Percentiles rank a stretch among this genome's conserved stretches.
These are phyloP conservation scores for Boletus edulis DNA, from an alignment of 768 basidiomycete genomes.

Conservation along the genomic window DNA sequence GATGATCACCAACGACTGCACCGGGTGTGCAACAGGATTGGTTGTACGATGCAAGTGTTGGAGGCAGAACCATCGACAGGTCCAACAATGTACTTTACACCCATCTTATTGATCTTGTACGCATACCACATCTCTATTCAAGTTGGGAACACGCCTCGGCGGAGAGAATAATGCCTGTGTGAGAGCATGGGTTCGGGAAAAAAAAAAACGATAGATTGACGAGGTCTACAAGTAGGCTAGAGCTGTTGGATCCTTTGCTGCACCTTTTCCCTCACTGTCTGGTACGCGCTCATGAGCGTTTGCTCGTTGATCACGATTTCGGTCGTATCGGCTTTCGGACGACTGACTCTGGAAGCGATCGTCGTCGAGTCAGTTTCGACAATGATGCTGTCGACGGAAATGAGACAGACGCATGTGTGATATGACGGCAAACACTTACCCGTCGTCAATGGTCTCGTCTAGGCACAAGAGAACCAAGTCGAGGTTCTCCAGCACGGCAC, in stretches of 20 bases:
- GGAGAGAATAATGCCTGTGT: neutral
- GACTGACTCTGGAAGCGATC: slow-evolving; percentile 92
- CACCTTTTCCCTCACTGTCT: slow-evolving; percentile 83
- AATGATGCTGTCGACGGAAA: slow-evolving; percentile 64
- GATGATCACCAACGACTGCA: neutral
- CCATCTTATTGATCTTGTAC: neutral
- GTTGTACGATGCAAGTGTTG: slow-evolving; percentile 3
- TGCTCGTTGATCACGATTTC: slow-evolving; percentile 99
- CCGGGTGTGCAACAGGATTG: neutral
- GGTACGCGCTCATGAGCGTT: slow-evolving; percentile 90
- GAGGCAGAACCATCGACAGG: neutral
- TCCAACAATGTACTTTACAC: slow-evolving; percentile 6
- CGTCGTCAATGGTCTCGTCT: slow-evolving; percentile 98
- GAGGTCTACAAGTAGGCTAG: slow-evolving; percentile 33
- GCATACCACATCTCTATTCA: neutral
- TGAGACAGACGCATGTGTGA: slow-evolving; percentile 4
- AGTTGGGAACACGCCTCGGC: neutral
- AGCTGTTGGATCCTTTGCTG: slow-evolving; percentile 79
- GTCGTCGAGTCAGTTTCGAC: slow-evolving; percentile 94
- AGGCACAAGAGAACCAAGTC: slow-evolving; percentile 90
- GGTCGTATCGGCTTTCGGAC: slow-evolving; percentile 88
- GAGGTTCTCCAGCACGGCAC: slow-evolving; percentile 90
- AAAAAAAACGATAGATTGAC: neutral
- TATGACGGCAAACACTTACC: slow-evolving; percentile 51
- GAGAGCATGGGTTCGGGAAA: too few species aligned